Evolutionary conservation across 1,284 basidiomycete species (phyloP).

Genomic region (Apiotrichum domesticum): DNA sequence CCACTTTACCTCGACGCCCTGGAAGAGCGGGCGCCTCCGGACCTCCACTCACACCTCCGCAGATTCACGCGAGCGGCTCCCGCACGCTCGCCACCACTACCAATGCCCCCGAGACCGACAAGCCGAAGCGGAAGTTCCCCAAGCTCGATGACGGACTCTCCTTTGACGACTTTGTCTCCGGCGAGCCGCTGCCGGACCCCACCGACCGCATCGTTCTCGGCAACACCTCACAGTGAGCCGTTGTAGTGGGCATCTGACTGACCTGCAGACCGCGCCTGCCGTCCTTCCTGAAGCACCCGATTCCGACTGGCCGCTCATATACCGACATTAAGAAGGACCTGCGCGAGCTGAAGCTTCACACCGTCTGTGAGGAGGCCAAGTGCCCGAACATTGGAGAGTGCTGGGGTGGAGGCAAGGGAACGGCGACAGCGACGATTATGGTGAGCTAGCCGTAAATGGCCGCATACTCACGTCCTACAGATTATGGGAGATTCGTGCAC

Average conservation of each 20-base stretch:
- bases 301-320: slow-evolving; percentile 83
- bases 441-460: slow-evolving; percentile 48
- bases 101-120: slow-evolving; percentile 8
- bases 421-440: slow-evolving; percentile 99
- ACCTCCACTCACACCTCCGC: slow-evolving; percentile 1
- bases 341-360: slow-evolving; percentile 82
- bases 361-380: slow-evolving; percentile 96
- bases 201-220: slow-evolving; percentile 66
- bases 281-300: slow-evolving; percentile 84
- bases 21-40: background rate
- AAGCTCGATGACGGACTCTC: slow-evolving; percentile 66
- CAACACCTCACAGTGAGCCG: slow-evolving; percentile 65
- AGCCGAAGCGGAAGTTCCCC: slow-evolving; percentile 23
- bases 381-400: slow-evolving; percentile 99
- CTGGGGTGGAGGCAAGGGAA: slow-evolving; percentile 86
- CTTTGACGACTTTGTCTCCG: slow-evolving; percentile 78
- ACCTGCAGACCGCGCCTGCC: slow-evolving; percentile 75
- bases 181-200: slow-evolving; percentile 47
- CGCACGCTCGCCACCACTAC: slow-evolving; percentile 30
- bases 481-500: slow-evolving; percentile 99
- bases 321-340: slow-evolving; percentile 93
- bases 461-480: slow-evolving; percentile 47
- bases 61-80: slow-evolving; percentile 8
- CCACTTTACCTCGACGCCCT: too few species aligned
- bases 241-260: background rate